Evolutionary conservation across 2,329 filamentous ascomycete genomes (phyloP).

Genomic region (Niveomyces coronatus): DNA sequence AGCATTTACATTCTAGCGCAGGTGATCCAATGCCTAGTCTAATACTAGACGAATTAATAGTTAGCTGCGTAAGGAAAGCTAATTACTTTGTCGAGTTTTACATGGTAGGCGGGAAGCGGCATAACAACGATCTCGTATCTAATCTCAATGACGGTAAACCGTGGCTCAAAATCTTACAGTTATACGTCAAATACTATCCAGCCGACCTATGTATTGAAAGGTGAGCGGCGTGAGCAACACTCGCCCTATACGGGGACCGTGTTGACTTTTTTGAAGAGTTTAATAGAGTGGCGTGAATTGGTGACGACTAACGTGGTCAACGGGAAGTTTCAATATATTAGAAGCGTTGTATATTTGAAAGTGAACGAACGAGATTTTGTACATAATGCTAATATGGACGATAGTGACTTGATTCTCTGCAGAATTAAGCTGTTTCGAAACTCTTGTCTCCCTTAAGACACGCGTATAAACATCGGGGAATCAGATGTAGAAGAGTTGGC

Average conservation of each 20-base stretch:
- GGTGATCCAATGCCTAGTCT: too few relatives aligned
- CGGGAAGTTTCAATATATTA: conserved; percentile 15
- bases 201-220: conserved; percentile 11
- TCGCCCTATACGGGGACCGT: conserved; percentile 8
- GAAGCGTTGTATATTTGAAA: conserved; percentile 13
- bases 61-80: too few relatives aligned
- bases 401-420: conserved; percentile 12
- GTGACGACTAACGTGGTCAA: conserved; percentile 16
- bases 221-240: conserved; percentile 8
- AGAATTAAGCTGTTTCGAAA: conserved; percentile 10
- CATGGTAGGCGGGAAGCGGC: conserved; percentile 11
- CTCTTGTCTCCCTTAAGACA: conserved; percentile 13
- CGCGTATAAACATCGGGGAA: conserved; percentile 13
- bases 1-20: too few relatives aligned
- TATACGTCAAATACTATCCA: conserved; percentile 15
- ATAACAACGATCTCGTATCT: conserved; percentile 12
- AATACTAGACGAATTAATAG: too few relatives aligned
- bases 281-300: conserved; percentile 13
- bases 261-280: conserved; percentile 15
- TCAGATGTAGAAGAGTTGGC: too few relatives aligned
- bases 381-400: conserved; percentile 8
- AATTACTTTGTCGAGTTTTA: conserved; percentile 11
- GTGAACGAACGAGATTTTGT: not conserved
- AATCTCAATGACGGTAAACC: conserved; percentile 12
- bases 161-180: conserved; percentile 13